Conservation (phyloP, 768 basidiomycete genomes). For the Cystobasidium ongulense region DNA sequence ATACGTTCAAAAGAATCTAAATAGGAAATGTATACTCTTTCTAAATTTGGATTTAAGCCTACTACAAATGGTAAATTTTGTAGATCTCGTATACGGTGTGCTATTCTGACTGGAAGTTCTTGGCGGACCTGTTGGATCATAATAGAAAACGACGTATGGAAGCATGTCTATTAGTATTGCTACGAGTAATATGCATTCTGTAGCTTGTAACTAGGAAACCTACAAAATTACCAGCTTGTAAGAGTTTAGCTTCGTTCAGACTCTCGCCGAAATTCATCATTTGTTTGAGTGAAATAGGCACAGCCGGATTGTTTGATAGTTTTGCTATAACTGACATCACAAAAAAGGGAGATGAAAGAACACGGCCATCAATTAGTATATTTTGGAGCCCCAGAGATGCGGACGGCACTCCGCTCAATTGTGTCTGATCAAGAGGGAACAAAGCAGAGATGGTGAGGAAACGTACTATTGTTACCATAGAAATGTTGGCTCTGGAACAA, state of each 20-base stretch:
- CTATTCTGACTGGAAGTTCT: constrained; percentile 77
- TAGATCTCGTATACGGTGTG: constrained; percentile 76
- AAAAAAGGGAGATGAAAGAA: too few relatives aligned
- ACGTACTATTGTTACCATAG: constrained; percentile 29
- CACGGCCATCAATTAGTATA: too few relatives aligned
- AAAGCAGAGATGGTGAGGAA: not conserved
- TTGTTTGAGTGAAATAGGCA: constrained; percentile 39
- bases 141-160: not conserved
- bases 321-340: not conserved
- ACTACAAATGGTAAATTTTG: constrained; percentile 78
- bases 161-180: too few relatives aligned
- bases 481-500: constrained; percentile 32
- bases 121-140: constrained; percentile 55
- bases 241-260: constrained; percentile 35
- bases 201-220: too few relatives aligned
- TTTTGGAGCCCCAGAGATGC: too few relatives aligned
- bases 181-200: too few relatives aligned
- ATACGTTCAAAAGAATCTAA: constrained; percentile 50
- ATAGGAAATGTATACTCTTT: constrained; percentile 72
- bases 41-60: constrained; percentile 73
- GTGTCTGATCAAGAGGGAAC: constrained; percentile 14
- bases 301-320: constrained; percentile 30
- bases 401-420: too few relatives aligned
- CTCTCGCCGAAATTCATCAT: constrained; percentile 39
- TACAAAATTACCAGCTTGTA: constrained; percentile 41